These are phyloP conservation scores for Silene uniflora DNA, from an alignment of 148 eudicot species.

Conservation along the genomic window DNA sequence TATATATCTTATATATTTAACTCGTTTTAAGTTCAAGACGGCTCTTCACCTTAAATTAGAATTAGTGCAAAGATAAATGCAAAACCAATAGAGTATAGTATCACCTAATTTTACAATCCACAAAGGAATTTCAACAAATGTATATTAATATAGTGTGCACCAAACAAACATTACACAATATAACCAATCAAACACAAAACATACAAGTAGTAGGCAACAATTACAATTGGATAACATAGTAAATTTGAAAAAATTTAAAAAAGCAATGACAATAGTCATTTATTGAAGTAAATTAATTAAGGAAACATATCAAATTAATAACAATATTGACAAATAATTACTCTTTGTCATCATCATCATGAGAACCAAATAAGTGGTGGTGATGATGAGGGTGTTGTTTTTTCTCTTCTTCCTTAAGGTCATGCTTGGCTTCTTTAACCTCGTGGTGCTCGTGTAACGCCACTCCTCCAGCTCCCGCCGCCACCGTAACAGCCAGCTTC, in stretches of 20 bases:
- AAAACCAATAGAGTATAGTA: too few species aligned
- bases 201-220: background rate
- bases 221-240: background rate
- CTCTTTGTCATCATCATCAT: background rate
- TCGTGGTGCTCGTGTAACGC: slow-evolving; percentile 39
- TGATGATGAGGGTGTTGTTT: slow-evolving; percentile 28
- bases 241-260: background rate
- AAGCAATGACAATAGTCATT: background rate
- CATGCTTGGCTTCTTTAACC: slow-evolving; percentile 29
- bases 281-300: background rate
- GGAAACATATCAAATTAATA: background rate
- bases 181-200: background rate
- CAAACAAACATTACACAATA: background rate
- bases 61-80: too few species aligned
- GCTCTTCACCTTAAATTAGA: too few species aligned
- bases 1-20: too few species aligned
- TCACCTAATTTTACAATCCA: too few species aligned
- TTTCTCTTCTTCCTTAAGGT: slow-evolving; percentile 31
- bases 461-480: slow-evolving; percentile 24
- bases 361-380: slow-evolving; percentile 9
- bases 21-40: too few species aligned
- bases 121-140: too few species aligned
- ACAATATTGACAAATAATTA: background rate
- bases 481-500: slow-evolving; percentile 29
- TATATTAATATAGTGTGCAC: too few species aligned